Percentiles rank a stretch among this genome's conserved stretches.
Conservation (phyloP, 2,329 filamentous ascomycete species). For the Hymenotorrendiella dingleyae region DNA sequence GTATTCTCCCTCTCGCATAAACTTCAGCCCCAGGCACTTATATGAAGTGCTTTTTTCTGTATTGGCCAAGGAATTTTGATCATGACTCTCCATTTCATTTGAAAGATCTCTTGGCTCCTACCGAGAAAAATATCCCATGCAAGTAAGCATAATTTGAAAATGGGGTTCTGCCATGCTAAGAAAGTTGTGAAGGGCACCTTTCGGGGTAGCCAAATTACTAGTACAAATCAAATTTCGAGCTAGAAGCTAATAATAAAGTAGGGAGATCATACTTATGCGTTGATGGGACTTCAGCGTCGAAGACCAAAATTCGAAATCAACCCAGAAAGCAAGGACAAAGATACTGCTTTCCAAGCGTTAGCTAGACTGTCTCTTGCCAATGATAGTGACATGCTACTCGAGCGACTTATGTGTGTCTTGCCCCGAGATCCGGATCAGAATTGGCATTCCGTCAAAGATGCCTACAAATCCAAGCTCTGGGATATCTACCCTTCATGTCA, state of each 20-base stretch:
- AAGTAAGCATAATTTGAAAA: no score
- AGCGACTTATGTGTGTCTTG: constrained; percentile 27
- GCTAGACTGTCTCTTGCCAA: constrained; percentile 30
- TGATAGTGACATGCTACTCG: constrained; percentile 30
- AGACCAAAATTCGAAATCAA: constrained; percentile 20
- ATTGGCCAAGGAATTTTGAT: no score
- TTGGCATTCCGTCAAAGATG: constrained; percentile 15
- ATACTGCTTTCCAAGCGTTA: constrained; percentile 28
- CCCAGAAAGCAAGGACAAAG: constrained; percentile 18
- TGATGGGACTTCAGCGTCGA: constrained; percentile 27
- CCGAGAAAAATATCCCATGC: no score
- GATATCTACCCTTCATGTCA: constrained; percentile 30
- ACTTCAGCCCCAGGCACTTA: no score
- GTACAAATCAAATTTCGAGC: no score
- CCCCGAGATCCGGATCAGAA: constrained; percentile 7
- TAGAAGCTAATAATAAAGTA: neutral
- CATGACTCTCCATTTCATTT: no score
- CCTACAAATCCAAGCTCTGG: constrained; percentile 28
- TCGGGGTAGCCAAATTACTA: no score
- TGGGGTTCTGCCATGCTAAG: no score
- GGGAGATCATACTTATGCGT: constrained; percentile 28
- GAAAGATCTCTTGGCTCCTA: no score
- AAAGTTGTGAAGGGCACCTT: no score
- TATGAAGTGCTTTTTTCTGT: neutral
- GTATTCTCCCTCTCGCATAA: no score